These are phyloP conservation scores for Ceratocystis lukuohia DNA, from an alignment of 2,329 filamentous ascomycete genomes.

Conservation along the genomic window DNA sequence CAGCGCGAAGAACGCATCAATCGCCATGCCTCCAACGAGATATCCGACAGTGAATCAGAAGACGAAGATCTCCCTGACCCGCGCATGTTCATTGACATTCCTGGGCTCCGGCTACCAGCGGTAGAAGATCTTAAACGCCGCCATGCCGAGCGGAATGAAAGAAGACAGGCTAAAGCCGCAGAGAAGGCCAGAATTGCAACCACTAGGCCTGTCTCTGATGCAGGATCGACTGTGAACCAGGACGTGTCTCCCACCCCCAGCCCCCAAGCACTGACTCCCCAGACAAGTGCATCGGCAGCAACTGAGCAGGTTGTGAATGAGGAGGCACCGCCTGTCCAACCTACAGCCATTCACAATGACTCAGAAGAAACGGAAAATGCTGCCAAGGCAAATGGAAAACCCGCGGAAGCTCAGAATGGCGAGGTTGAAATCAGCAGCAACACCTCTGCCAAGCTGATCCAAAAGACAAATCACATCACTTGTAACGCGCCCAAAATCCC, in stretches of 20 bases:
- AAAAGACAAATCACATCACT: neutral
- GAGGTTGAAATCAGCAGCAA: neutral
- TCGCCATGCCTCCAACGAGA: neutral
- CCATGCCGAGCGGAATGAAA: neutral
- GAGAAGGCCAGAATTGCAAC: neutral
- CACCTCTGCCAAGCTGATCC: neutral
- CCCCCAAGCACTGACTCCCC: neutral
- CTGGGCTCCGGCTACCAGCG: neutral
- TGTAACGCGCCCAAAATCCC: neutral
- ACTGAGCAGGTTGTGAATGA: neutral
- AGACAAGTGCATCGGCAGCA: neutral
- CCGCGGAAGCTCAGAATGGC: neutral
- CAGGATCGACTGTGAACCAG: neutral
- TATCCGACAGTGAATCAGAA: neutral
- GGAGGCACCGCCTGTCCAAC: neutral
- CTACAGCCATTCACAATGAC: neutral
- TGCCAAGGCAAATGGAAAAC: neutral
- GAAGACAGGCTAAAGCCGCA: neutral
- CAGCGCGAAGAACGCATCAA: neutral
- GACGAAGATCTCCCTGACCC: conserved; percentile 6
- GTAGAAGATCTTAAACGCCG: neutral
- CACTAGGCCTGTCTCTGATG: neutral
- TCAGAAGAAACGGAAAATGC: neutral
- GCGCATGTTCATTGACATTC: conserved; percentile 8
- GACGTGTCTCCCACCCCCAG: neutral